Evolutionary conservation across 148 eudicot genomes (phyloP).

Genomic region (Fagopyrum homotropicum): DNA sequence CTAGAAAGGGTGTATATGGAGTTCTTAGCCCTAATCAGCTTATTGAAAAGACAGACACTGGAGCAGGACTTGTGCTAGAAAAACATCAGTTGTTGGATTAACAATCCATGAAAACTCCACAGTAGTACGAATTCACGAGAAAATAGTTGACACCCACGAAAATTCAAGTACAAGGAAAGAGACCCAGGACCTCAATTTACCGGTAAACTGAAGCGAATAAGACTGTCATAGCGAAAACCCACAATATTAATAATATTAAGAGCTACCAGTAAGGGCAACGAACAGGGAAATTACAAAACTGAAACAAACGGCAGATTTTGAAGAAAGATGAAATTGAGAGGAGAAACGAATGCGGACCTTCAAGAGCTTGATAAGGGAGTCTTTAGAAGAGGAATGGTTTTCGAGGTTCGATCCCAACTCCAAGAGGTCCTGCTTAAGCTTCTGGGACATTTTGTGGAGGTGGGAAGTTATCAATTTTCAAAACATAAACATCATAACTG

Average conservation of each 20-base stretch:
- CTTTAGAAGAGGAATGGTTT: constrained; percentile 57
- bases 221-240: neutral
- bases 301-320: neutral
- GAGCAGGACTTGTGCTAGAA: neutral
- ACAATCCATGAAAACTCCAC: neutral
- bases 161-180: neutral
- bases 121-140: neutral
- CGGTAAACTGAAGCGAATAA: neutral
- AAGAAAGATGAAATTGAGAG: neutral
- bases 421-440: constrained; percentile 51
- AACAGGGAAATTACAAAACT: neutral
- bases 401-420: constrained; percentile 86
- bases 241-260: no score
- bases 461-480: constrained; percentile 5
- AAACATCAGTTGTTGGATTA: neutral
- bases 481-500: neutral
- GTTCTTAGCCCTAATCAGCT: neutral
- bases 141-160: neutral
- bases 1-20: neutral
- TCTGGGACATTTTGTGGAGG: neutral
- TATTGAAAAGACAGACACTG: neutral
- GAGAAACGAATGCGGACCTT: constrained; percentile 34
- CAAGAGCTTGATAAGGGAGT: constrained; percentile 70
- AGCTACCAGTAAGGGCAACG: neutral
- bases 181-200: neutral